These are phyloP conservation scores for Echinochloa phyllopogon DNA, from an alignment of 176 grass and related monocot genomes.

Conservation along the genomic window DNA sequence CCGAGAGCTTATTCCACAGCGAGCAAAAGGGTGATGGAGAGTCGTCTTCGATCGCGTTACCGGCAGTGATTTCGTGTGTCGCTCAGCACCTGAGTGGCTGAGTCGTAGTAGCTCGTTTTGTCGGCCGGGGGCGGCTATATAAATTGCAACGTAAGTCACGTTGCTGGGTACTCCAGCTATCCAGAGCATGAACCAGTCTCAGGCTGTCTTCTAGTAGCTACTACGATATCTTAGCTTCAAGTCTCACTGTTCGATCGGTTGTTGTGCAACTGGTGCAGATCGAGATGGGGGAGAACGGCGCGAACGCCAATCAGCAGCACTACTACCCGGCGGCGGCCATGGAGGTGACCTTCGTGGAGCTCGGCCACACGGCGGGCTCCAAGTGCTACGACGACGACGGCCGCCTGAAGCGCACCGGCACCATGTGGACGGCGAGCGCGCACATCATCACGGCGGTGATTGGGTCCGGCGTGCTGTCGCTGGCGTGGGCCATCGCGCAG, in stretches of 20 bases:
- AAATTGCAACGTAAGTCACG: not conserved
- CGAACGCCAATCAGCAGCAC: constrained; percentile 22
- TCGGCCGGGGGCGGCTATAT: constrained; percentile 30
- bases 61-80: not conserved
- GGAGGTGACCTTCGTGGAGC: constrained; percentile 52
- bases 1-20: too few relatives aligned
- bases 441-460: constrained; percentile 99
- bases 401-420: constrained; percentile 82
- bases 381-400: constrained; percentile 94
- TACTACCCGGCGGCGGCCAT: constrained; percentile 47
- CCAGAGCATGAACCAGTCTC: not conserved
- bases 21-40: too few relatives aligned
- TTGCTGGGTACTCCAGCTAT: not conserved
- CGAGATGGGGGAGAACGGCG: constrained; percentile 62
- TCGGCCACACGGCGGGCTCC: constrained; percentile 53
- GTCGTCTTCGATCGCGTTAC: not conserved
- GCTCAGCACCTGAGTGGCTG: not conserved
- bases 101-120: not conserved
- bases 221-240: not conserved
- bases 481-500: constrained; percentile 90
- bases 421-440: constrained; percentile 92
- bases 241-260: constrained; percentile 25
- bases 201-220: not conserved
- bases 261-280: constrained; percentile 46
- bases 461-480: constrained; percentile 82